A percentile compares a stretch with the other conserved stretches of the same genome.
These are phyloP conservation scores for Tremella yokohamensis DNA, from an alignment of 768 basidiomycete species.

Conservation along the genomic window DNA sequence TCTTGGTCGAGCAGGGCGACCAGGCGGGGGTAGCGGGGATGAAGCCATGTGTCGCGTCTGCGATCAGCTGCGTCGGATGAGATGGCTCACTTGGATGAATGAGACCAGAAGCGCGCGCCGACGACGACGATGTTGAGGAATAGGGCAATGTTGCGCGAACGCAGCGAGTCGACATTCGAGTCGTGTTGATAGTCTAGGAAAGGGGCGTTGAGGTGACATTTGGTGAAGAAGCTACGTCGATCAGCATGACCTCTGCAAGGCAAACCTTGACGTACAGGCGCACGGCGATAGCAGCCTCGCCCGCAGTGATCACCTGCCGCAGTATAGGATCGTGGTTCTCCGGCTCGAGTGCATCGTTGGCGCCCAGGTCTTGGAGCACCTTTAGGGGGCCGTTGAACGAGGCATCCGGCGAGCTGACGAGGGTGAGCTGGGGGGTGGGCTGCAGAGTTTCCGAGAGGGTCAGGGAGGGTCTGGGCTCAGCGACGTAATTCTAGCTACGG, in stretches of 20 bases:
- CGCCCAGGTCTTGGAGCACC: conserved; percentile 7
- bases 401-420: conserved; percentile 1
- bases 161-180: conserved; percentile 4
- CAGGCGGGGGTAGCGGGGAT: conserved; percentile 14
- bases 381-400: conserved; percentile 14
- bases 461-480: no score
- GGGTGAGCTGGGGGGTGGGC: no score
- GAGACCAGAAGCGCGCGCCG: conserved; percentile 18
- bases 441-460: no score
- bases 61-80: not conserved
- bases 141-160: conserved; percentile 7
- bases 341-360: conserved; percentile 8
- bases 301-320: conserved; percentile 11
- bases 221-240: conserved; percentile 15
- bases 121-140: conserved; percentile 16
- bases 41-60: conserved; percentile 18
- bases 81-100: conserved; percentile 12
- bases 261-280: conserved; percentile 4
- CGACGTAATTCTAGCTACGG: no score
- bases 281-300: conserved; percentile 14
- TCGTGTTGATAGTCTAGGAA: conserved; percentile 15
- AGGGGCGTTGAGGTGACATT: conserved; percentile 20
- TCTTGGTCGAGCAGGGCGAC: conserved; percentile 14
- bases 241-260: not conserved
- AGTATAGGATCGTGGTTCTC: conserved; percentile 16